These are phyloP conservation scores for Novymonas esmeraldas DNA, from an alignment of 208 protist genomes.

Conservation along the genomic window DNA sequence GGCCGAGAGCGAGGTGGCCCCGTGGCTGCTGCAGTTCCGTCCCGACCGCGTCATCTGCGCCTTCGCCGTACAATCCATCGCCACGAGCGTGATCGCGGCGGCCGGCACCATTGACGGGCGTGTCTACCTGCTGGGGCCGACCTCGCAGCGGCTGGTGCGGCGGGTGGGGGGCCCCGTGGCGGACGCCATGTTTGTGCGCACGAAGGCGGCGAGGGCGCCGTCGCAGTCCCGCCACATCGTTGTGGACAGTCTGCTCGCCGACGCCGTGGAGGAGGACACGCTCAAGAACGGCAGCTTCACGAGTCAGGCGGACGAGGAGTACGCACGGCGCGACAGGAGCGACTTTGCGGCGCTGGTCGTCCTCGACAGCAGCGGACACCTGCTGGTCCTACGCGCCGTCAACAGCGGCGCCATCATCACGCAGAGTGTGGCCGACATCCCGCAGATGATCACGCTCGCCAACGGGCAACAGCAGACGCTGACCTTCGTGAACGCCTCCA, in stretches of 20 bases:
- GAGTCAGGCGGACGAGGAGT: conserved; percentile 5
- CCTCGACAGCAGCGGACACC: conserved; percentile 65
- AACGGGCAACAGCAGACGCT: conserved; percentile 18
- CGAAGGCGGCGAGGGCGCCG: conserved; percentile 6
- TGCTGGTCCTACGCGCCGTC: conserved; percentile 58
- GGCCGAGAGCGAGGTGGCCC: conserved; percentile 23
- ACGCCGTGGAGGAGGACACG: conserved; percentile 16
- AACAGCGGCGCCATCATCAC: conserved; percentile 36
- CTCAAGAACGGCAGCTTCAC: conserved; percentile 15
- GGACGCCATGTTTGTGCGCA: conserved; percentile 67
- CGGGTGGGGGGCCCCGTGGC: conserved; percentile 72
- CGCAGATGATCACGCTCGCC: conserved; percentile 54
- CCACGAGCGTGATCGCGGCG: conserved; percentile 41
- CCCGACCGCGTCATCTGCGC: conserved; percentile 50
- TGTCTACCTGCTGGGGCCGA: conserved; percentile 42
- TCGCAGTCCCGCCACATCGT: conserved; percentile 26
- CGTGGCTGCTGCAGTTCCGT: conserved; percentile 42
- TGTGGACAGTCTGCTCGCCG: conserved; percentile 38
- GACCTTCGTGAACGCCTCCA: conserved; percentile 19
- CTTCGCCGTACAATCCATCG: conserved; percentile 48
- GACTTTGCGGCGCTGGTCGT: conserved; percentile 50
- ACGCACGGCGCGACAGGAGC: conserved; percentile 13
- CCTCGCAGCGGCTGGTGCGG: conserved; percentile 32
- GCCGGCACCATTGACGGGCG: conserved; percentile 68
- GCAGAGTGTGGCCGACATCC: conserved; percentile 69